Evolutionary conservation across 2,329 filamentous ascomycete genomes (phyloP).

Genomic region (Rhinocladiella similis): DNA sequence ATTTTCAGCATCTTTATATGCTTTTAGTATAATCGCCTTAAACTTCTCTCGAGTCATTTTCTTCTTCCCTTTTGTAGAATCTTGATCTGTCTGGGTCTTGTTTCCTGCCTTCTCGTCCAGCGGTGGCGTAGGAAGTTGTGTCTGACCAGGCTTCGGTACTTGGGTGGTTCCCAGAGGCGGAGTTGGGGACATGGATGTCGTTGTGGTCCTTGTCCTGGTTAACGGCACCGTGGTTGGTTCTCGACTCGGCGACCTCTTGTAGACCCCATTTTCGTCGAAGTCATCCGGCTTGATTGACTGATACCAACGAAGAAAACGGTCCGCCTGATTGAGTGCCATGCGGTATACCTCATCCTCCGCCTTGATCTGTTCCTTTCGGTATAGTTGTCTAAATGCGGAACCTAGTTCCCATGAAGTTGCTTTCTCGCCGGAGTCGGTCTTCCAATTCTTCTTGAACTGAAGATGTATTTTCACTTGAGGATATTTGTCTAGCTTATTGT

Average conservation of each 20-base stretch:
- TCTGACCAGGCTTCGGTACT: too few species aligned
- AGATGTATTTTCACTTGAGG: not conserved
- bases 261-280: not conserved
- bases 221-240: not conserved
- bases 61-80: too few species aligned
- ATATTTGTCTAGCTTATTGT: not conserved
- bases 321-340: not conserved
- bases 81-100: too few species aligned
- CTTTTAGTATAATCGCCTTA: too few species aligned
- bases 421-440: not conserved
- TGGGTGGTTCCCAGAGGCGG: too few species aligned
- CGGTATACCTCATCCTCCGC: not conserved
- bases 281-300: not conserved
- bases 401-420: not conserved
- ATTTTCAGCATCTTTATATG: too few species aligned
- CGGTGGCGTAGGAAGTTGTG: too few species aligned
- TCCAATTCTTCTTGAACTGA: slow-evolving; percentile 6
- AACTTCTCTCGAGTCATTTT: too few species aligned
- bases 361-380: not conserved
- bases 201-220: not conserved
- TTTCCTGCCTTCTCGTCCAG: too few species aligned
- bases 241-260: not conserved
- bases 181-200: too few species aligned
- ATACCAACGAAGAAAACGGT: not conserved
- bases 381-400: not conserved